Evolutionary conservation across 176 grass and related monocot species (phyloP).

Genomic region (Puya raimondii): DNA sequence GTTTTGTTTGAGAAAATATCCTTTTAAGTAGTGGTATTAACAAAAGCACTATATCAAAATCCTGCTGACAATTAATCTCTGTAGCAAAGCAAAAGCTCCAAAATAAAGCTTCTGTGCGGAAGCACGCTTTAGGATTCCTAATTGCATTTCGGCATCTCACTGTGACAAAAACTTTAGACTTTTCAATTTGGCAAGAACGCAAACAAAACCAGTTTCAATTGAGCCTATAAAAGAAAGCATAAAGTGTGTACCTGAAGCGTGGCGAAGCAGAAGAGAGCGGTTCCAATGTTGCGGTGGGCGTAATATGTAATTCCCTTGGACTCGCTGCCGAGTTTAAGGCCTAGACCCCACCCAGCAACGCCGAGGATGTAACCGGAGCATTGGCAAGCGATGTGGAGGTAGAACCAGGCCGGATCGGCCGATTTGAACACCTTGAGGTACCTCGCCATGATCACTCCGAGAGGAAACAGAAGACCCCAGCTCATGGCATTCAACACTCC

Average conservation of each 20-base stretch:
- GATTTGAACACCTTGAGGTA: slow-evolving; percentile 70
- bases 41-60: too few relatives aligned
- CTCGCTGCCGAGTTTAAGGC: slow-evolving; percentile 86
- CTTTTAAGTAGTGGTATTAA: too few relatives aligned
- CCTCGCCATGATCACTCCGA: slow-evolving; percentile 74
- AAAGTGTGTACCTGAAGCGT: slow-evolving; percentile 52
- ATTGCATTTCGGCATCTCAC: too few relatives aligned
- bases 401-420: slow-evolving; percentile 84
- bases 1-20: too few relatives aligned
- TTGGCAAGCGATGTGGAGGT: slow-evolving; percentile 84
- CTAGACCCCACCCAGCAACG: slow-evolving; percentile 83
- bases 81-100: too few relatives aligned
- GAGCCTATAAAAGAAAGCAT: neutral
- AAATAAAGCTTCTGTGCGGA: too few relatives aligned
- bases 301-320: slow-evolving; percentile 41
- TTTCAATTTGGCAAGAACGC: too few relatives aligned
- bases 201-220: neutral
- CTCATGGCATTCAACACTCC: slow-evolving; percentile 61
- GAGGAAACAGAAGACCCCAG: slow-evolving; percentile 76
- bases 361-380: slow-evolving; percentile 66
- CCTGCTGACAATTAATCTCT: too few relatives aligned
- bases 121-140: too few relatives aligned
- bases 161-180: too few relatives aligned
- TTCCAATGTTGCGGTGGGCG: slow-evolving; percentile 65
- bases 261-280: slow-evolving; percentile 66